Conservation (phyloP, 139 green algal genomes). For the Raphidocelis subcapitata region DNA sequence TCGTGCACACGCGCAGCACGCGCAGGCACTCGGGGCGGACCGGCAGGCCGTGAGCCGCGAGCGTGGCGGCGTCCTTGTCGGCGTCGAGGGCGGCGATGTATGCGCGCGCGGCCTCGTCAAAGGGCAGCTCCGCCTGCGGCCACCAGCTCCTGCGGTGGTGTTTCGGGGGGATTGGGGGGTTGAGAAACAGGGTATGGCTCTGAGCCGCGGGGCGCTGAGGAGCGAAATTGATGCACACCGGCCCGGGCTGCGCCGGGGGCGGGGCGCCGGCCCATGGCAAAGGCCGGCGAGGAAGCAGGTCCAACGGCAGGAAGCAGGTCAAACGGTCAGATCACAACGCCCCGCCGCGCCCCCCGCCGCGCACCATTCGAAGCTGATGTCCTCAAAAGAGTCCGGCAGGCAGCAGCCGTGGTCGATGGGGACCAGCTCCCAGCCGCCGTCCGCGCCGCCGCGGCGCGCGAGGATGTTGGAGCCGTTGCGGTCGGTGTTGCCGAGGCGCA, state of each 20-base stretch:
- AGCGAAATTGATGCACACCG: too few species aligned
- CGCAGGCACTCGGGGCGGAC: slow-evolving; percentile 55
- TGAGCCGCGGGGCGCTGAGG: too few species aligned
- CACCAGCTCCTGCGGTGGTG: too few species aligned
- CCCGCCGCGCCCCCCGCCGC: too few species aligned
- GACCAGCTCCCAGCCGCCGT: slow-evolving; percentile 42
- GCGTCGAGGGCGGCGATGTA: slow-evolving; percentile 56
- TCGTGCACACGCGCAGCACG: slow-evolving; percentile 49
- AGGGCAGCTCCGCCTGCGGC: slow-evolving; percentile 49
- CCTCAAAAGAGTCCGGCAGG: slow-evolving; percentile 56
- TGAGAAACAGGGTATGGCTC: too few species aligned
- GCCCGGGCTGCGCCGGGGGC: too few species aligned
- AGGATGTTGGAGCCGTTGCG: slow-evolving; percentile 74
- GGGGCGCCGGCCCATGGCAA: too few species aligned
- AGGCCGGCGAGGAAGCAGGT: too few species aligned
- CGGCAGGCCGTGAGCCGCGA: slow-evolving; percentile 43
- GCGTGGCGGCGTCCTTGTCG: slow-evolving; percentile 43
- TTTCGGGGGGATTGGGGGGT: too few species aligned
- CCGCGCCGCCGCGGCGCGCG: slow-evolving; percentile 5
- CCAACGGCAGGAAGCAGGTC: too few species aligned
- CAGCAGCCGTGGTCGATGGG: slow-evolving; percentile 72
- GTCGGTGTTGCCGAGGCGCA: slow-evolving; percentile 69
- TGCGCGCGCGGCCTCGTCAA: slow-evolving; percentile 25
- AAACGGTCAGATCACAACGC: too few species aligned
- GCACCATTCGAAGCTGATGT: slow-evolving; percentile 65